phyloP scores from a whole-genome alignment of 176 grass and related monocot species.

The Poa pratensis region DNA sequence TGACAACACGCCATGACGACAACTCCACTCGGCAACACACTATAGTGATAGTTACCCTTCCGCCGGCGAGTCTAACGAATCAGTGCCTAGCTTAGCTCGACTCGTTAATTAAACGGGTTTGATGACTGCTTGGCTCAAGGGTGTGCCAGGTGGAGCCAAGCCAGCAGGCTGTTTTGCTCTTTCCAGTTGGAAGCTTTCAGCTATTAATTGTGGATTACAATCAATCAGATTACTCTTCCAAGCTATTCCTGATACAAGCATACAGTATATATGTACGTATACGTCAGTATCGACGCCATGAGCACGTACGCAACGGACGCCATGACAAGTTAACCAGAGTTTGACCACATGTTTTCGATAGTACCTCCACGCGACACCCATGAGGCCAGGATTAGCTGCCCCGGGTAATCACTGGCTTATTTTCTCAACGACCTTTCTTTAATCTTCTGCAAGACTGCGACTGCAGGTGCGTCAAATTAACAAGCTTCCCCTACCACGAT shows the following conservation, averaged over 20 bases:
- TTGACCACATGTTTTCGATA: neutral
- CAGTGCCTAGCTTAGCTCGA: neutral
- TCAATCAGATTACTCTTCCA: neutral
- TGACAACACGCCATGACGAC: neutral
- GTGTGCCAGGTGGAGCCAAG: neutral
- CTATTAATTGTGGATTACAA: neutral
- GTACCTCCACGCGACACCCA: neutral
- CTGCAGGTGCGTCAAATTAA: neutral
- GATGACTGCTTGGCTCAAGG: neutral
- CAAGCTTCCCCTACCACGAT: neutral
- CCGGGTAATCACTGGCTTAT: too few species aligned
- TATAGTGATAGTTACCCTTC: too few species aligned
- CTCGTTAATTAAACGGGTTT: neutral
- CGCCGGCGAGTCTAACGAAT: neutral
- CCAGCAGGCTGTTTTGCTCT: neutral
- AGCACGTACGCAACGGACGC: neutral
- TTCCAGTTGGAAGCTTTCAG: neutral
- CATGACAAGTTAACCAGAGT: neutral
- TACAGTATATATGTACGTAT: neutral
- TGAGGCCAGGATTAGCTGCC: too few species aligned
- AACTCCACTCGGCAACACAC: neutral
- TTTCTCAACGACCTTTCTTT: too few species aligned
- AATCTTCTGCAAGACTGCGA: neutral
- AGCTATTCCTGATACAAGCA: neutral
- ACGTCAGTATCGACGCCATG: constrained; percentile 12